Base-by-base conservation (phyloP, 805 yeast species). In the Monosporozyma siamensis region DNA sequence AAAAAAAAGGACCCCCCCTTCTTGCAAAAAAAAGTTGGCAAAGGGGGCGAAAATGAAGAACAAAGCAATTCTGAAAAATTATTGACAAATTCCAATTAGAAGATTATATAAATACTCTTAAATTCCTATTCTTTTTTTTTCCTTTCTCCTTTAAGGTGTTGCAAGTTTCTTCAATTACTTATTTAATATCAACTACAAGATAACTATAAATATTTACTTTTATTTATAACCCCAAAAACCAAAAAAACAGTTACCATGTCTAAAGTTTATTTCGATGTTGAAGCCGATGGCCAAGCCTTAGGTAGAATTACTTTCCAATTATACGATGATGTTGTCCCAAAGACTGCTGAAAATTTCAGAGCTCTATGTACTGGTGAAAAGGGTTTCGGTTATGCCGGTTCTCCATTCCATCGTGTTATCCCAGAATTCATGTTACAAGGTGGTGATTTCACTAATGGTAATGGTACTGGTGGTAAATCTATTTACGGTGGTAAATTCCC, bases 341-440 rank as follows among this genome's bases (percentile, higher is more conserved):
- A 81, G 74, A 82, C 89, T 41, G 73, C 84, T 53, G 87, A 80
- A 66, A 82, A 82, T 68, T 82, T 82, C 75, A 75, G 84, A 71
- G 87, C 88, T 44, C 66, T 82, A 55, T 77, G 82, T 64, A 82
- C 95, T 50, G 95, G 96, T 56, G 95, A 86, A 73, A 82, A 86
- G 74, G 95, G 70, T 0, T 84, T 71, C 59, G 95, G 95, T 47
- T 88, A 80, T 77, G 80, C 80, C 63, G 76, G 74, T 59, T 84
- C 94, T 40, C 72, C 80, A 52, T 87, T 88, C 87, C 95, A 87
- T 80, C 81, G 95, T 73, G 86, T 87, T 53, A 86, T 87, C 58
- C 95, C 95, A 52, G 79, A 83, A 67, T 89, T 89, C 75, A 89
- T 89, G 97, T 74, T 90, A 64, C 97, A 89, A 75, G 97, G 89